Base-by-base conservation (phyloP, 176 grass and related monocot genomes). In the Bolboschoenus planiculmis region DNA sequence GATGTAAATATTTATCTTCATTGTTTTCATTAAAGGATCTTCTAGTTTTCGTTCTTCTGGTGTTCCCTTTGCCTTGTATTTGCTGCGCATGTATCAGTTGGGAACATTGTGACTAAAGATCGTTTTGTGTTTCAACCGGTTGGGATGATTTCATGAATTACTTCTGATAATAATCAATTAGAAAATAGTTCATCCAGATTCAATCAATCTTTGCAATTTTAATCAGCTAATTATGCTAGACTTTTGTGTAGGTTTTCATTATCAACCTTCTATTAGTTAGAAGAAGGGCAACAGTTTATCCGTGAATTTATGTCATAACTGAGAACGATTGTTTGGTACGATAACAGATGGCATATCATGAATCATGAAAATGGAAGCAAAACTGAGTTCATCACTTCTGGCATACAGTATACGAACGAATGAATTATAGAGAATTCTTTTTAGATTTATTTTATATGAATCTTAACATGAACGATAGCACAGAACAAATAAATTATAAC, bases 261-360 rank as follows among this genome's bases (percentile, higher is more conserved):
- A 56, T 20, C 10, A 44, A 44, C 4, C 4, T n/a, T 1, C 18
- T 8, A 56, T 1, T 56, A 4, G 18, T 56, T 56, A 4, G 53
- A n/a, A 56, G 6, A 3, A n/a, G 1, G 53, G 18, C 4, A 4
- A 18, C 18, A 21, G 21, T 57, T 57, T 57, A 5, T 57, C 8
- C 2, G 33, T 31, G 2, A 2, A 33, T 63, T 63, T 31, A 13
- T 31, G 24, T 2, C 48, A 62, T 64, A 34, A 16, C 1, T 5
- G 1, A n/a, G 0, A 21, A 18, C 14, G 39, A 31, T 67, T 67
- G 3, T 67, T 16, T 67, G 31, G 5, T 67, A 39, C 9, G 20
- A 87, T 67, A 15, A 64, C 61, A 64, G 61, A 64, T 64, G 61
- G 61, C 61, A 64, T 34, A 31, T 64, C 13, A 64, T 35, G 3